Conservation (phyloP, 2,329 filamentous ascomycete species). For the Ophiostoma sp. region DNA sequence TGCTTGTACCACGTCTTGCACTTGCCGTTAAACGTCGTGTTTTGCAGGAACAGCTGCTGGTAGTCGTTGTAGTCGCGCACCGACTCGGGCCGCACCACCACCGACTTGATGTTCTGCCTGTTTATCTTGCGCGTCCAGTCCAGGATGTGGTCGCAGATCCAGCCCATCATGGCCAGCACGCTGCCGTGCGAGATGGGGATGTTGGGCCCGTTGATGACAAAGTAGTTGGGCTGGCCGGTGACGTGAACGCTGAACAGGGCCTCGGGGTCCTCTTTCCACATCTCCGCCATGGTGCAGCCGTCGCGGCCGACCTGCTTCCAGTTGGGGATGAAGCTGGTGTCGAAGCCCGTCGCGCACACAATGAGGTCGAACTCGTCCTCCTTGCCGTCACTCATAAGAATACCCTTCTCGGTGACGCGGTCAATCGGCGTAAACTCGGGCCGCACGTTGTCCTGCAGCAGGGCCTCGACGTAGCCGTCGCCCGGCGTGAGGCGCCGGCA, state of each 20-base stretch:
- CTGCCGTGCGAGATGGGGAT: conserved; percentile 17
- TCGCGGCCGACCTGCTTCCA: conserved; percentile 30
- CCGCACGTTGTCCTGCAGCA: conserved; percentile 41
- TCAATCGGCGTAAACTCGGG: conserved; percentile 38
- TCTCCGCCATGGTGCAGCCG: conserved; percentile 17
- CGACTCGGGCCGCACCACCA: background rate
- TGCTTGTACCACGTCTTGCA: conserved; percentile 32
- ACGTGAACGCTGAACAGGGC: conserved; percentile 15
- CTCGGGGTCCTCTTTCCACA: conserved; percentile 23
- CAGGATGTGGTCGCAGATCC: conserved; percentile 18
- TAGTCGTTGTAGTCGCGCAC: conserved; percentile 27
- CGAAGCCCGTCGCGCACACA: conserved; percentile 39
- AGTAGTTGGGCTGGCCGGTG: conserved; percentile 21
- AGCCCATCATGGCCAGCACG: conserved; percentile 20
- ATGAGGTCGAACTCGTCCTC: conserved; percentile 29
- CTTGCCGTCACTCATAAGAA: conserved; percentile 29
- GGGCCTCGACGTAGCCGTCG: conserved; percentile 39
- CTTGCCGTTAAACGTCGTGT: conserved; percentile 32
- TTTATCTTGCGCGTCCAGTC: conserved; percentile 27
- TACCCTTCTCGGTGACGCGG: conserved; percentile 34
- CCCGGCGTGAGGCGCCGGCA: conserved; percentile 41
- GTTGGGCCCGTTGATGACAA: conserved; percentile 23
- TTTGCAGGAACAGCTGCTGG: conserved; percentile 32
- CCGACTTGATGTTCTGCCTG: conserved; percentile 31
- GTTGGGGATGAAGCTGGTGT: conserved; percentile 30